A percentile compares a stretch with the other conserved stretches of the same genome.
phyloP scores from a whole-genome alignment of 176 grass and related monocot genomes.

The Typha latifolia region DNA sequence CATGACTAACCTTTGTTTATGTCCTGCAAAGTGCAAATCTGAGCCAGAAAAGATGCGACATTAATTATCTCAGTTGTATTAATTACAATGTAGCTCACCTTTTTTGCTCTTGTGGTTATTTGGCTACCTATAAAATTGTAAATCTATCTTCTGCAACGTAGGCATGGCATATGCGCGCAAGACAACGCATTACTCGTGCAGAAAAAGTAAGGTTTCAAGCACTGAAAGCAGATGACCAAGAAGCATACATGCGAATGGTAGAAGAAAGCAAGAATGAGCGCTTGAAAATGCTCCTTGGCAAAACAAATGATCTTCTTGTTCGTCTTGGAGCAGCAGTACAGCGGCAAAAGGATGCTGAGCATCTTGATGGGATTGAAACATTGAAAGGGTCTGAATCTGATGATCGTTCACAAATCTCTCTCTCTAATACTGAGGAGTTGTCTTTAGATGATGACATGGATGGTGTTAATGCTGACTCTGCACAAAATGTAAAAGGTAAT shows the following conservation, averaged over 20 bases:
- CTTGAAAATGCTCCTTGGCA: conserved; percentile 86
- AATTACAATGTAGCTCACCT: not conserved
- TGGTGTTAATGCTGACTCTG: conserved; percentile 16
- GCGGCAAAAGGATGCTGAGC: conserved; percentile 93
- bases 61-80: no score
- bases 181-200: conserved; percentile 64
- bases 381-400: conserved; percentile 55
- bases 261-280: conserved; percentile 99
- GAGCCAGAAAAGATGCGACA: no score
- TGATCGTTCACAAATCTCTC: conserved; percentile 35
- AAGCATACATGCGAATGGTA: conserved; percentile 95
- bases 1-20: no score
- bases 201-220: conserved; percentile 82
- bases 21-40: no score
- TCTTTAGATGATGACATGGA: conserved; percentile 44
- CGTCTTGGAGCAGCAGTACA: conserved; percentile 92
- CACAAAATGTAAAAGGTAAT: conserved; percentile 22
- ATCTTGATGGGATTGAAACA: conserved; percentile 40
- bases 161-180: conserved; percentile 94
- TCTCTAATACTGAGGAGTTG: conserved; percentile 33
- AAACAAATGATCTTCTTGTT: conserved; percentile 96
- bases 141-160: conserved; percentile 11
- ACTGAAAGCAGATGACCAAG: conserved; percentile 91
- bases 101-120: not conserved
- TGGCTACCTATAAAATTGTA: not conserved